Evolutionary conservation across 306 rosid genomes (phyloP).

Genomic region (Alnus glutinosa): DNA sequence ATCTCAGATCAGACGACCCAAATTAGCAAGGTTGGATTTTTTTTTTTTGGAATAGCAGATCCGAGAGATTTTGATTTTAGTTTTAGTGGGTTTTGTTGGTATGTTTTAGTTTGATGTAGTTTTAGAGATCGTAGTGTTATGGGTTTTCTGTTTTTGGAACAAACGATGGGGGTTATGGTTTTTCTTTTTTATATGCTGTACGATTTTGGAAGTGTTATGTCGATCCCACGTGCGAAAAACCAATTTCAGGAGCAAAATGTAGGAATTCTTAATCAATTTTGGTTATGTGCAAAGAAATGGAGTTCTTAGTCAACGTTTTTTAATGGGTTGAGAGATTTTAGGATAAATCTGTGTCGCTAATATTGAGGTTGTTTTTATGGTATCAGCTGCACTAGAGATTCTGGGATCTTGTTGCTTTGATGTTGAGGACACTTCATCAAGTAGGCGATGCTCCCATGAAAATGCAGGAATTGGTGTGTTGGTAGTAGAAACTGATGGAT

Average conservation of each 20-base stretch:
- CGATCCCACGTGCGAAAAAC: neutral
- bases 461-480: constrained; percentile 10
- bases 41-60: neutral
- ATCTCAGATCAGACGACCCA: neutral
- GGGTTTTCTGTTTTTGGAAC: neutral
- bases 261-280: neutral
- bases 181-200: neutral
- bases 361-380: neutral
- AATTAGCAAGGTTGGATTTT: neutral
- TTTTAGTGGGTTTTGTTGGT: neutral
- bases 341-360: neutral
- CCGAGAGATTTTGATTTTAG: neutral
- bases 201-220: neutral
- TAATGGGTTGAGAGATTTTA: too few species aligned
- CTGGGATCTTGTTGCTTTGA: constrained; percentile 7
- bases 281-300: neutral
- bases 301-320: neutral
- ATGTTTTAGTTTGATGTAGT: neutral
- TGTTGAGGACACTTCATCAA: constrained; percentile 5
- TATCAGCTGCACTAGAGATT: constrained; percentile 12
- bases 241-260: neutral
- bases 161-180: neutral
- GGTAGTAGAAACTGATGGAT: constrained; percentile 21
- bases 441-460: constrained; percentile 17
- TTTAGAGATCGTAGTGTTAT: neutral